Percentiles rank a stretch among this genome's conserved stretches.
Evolutionary conservation across 2,329 filamentous ascomycete species (phyloP).

Genomic region (Arthrobotrys pseudoclavata): DNA sequence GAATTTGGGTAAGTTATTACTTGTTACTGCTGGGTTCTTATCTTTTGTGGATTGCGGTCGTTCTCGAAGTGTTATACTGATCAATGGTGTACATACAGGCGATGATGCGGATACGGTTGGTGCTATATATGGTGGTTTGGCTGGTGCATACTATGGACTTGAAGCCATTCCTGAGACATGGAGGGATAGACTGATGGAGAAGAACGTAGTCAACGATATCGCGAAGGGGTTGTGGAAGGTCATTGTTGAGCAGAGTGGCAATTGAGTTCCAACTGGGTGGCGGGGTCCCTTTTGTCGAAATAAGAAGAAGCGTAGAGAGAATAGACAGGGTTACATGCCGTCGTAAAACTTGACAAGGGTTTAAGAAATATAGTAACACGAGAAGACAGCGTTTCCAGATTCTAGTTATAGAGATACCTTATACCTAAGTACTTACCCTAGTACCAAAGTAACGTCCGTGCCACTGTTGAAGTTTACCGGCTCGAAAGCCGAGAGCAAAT

Average conservation of each 20-base stretch:
- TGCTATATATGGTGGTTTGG: constrained; percentile 68
- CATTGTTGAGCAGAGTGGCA: constrained; percentile 15
- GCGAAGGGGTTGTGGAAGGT: constrained; percentile 50
- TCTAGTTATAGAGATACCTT: not conserved
- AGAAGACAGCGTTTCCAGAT: not conserved
- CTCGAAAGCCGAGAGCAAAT: not conserved
- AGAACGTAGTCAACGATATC: constrained; percentile 57
- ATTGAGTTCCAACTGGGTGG: not conserved
- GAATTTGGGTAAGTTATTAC: constrained; percentile 64
- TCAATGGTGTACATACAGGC: constrained; percentile 60
- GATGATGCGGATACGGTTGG: constrained; percentile 68
- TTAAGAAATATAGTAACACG: not conserved
- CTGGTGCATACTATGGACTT: constrained; percentile 67
- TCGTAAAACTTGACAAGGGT: not conserved
- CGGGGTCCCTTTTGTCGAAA: not conserved
- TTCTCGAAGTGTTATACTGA: not conserved
- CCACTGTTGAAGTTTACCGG: not conserved
- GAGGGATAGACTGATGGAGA: constrained; percentile 55
- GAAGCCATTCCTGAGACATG: constrained; percentile 62
- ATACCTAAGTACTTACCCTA: too few relatives aligned
- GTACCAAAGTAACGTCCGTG: too few relatives aligned
- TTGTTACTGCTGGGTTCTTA: too few relatives aligned
- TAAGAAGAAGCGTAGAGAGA: not conserved
- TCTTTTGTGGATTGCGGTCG: not conserved
- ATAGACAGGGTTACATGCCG: not conserved